These are phyloP conservation scores for Solioccasus polychromus DNA, from an alignment of 768 basidiomycete species.

Conservation along the genomic window DNA sequence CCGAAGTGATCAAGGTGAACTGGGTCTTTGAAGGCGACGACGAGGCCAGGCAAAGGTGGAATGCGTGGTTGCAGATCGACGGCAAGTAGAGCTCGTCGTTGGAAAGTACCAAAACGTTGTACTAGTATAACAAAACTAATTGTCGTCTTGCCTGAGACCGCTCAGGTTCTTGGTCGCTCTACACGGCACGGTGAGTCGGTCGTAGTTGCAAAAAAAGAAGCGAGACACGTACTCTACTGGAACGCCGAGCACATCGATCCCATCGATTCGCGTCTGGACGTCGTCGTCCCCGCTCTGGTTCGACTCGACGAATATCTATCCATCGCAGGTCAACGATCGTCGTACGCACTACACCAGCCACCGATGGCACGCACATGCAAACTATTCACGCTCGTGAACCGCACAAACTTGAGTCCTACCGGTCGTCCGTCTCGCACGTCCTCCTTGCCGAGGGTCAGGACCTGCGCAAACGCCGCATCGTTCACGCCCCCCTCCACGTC, in stretches of 20 bases:
- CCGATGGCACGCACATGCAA: conserved; percentile 46
- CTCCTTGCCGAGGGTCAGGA: conserved; percentile 49
- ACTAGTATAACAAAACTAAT: conserved; percentile 8
- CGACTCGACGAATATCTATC: conserved; percentile 64
- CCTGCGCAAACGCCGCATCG: conserved; percentile 53
- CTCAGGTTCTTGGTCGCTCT: conserved; percentile 40
- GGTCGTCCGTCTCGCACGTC: conserved; percentile 43
- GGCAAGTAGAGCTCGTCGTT: conserved; percentile 45
- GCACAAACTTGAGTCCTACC: conserved; percentile 58
- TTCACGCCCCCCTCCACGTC: conserved; percentile 57
- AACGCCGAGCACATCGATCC: conserved; percentile 60
- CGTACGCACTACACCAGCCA: not conserved
- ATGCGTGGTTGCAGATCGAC: conserved; percentile 82
- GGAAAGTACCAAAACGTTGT: not conserved
- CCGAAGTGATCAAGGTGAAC: conserved; percentile 72
- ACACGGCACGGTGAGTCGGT: conserved; percentile 3
- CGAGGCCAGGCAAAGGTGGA: conserved; percentile 70
- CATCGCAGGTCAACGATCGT: conserved; percentile 4
- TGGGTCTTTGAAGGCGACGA: conserved; percentile 78
- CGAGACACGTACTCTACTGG: conserved; percentile 55
- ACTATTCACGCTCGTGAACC: conserved; percentile 66
- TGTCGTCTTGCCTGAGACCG: conserved; percentile 35
- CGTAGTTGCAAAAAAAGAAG: not conserved
- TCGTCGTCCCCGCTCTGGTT: conserved; percentile 64
- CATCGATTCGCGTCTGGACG: conserved; percentile 56